Percentiles rank a stretch among this genome's conserved stretches.
Conservation (phyloP, 805 yeast species). For the Myxozyma sirexii region DNA sequence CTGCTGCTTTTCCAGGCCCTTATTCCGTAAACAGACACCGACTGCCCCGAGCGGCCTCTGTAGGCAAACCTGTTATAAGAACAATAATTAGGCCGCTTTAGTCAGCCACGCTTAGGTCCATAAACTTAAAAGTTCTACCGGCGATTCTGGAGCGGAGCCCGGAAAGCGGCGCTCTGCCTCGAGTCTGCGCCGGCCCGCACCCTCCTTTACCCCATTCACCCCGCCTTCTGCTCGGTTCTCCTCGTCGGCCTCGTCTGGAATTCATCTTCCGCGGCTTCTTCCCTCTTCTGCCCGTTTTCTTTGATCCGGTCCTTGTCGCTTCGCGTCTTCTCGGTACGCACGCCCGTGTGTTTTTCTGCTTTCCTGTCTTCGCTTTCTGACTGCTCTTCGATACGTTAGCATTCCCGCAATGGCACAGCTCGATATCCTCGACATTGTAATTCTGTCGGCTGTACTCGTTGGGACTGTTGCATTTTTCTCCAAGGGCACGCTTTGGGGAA, state of each 20-base stretch:
- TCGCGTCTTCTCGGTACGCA: not conserved
- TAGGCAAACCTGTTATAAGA: too few species aligned
- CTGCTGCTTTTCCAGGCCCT: too few species aligned
- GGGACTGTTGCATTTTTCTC: constrained; percentile 69
- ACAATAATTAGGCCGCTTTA: not conserved
- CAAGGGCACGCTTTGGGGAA: constrained; percentile 58
- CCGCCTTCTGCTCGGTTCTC: too few species aligned
- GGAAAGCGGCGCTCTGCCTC: not conserved
- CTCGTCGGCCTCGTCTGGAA: too few species aligned
- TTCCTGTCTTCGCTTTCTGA: not conserved
- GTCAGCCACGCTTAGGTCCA: not conserved
- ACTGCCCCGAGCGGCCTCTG: too few species aligned
- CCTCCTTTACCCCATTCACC: too few species aligned
- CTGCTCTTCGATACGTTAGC: not conserved
- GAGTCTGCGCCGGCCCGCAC: not conserved
- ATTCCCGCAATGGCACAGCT: constrained; percentile 42
- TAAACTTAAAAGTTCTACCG: not conserved
- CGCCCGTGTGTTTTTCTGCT: not conserved
- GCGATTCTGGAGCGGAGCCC: not conserved
- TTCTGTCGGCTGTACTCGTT: constrained; percentile 64
- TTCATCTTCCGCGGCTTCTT: too few species aligned
- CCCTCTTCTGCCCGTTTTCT: too few species aligned
- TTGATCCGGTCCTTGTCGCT: not conserved
- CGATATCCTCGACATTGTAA: constrained; percentile 72
- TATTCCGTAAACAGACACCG: too few species aligned